Conservation (phyloP, 306 rosid genomes). For the Begonia masoniana region DNA sequence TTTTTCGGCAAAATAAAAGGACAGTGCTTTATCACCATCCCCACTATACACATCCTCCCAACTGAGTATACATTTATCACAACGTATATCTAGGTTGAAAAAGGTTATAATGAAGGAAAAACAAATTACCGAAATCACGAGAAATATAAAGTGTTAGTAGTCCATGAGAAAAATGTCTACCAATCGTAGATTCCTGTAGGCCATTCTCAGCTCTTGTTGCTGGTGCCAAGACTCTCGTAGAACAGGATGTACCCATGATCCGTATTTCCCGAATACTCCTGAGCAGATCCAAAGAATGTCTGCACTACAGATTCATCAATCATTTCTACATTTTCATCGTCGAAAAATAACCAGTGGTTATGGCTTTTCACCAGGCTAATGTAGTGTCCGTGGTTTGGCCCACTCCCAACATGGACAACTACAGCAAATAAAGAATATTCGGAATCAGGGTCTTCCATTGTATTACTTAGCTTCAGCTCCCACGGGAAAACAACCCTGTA, state of each 20-base stretch:
- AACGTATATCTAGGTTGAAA: background rate
- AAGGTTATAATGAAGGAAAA: background rate
- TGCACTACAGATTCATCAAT: constrained; percentile 98
- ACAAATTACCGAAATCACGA: background rate
- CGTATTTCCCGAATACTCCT: constrained; percentile 91
- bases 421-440: constrained; percentile 96
- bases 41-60: background rate
- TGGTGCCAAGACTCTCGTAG: constrained; percentile 73
- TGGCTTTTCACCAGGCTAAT: constrained; percentile 99
- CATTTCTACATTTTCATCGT: constrained; percentile 96
- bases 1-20: background rate
- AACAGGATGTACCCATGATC: constrained; percentile 97
- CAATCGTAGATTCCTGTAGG: background rate
- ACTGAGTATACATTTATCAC: background rate
- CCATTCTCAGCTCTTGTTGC: constrained; percentile 36
- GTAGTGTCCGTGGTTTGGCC: constrained; percentile 99
- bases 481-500: constrained; percentile 95
- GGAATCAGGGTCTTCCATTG: constrained; percentile 70
- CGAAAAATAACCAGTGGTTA: constrained; percentile 97
- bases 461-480: constrained; percentile 89
- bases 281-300: constrained; percentile 98
- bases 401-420: constrained; percentile 95
- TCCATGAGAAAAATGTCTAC: background rate
- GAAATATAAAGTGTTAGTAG: background rate
- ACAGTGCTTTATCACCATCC: background rate